Percentiles rank a stretch among this genome's conserved stretches.
phyloP scores from a whole-genome alignment of 2,329 filamentous ascomycete species.

The Cladosporium sp. region DNA sequence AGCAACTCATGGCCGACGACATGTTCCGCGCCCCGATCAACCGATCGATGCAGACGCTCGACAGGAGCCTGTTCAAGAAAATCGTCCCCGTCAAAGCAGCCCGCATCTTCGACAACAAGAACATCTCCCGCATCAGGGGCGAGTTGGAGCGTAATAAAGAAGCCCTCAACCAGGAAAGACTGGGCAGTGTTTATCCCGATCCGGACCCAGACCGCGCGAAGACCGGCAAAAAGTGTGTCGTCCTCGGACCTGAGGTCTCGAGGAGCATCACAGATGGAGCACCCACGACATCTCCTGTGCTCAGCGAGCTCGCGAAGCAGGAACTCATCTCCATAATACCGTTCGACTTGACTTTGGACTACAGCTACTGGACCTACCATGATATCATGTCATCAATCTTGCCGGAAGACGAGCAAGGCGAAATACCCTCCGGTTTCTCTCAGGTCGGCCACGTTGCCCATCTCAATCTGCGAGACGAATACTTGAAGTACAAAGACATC shows the following conservation, averaged over 20 bases:
- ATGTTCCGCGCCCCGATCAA: slow-evolving; percentile 79
- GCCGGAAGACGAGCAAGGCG: slow-evolving; percentile 72
- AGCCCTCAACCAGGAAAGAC: slow-evolving; percentile 59
- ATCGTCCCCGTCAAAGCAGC: slow-evolving; percentile 74
- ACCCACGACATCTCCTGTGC: slow-evolving; percentile 47
- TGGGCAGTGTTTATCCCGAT: slow-evolving; percentile 61
- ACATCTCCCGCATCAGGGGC: slow-evolving; percentile 69
- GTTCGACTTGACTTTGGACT: slow-evolving; percentile 72
- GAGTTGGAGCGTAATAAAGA: slow-evolving; percentile 63
- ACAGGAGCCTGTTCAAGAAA: slow-evolving; percentile 78
- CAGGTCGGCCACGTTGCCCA: slow-evolving; percentile 90
- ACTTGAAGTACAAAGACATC: slow-evolving; percentile 78
- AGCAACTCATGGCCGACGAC: slow-evolving; percentile 26
- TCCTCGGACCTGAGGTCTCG: slow-evolving; percentile 42
- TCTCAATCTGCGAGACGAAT: slow-evolving; percentile 80
- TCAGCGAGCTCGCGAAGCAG: slow-evolving; percentile 64
- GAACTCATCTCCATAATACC: slow-evolving; percentile 69
- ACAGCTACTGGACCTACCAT: slow-evolving; percentile 81
- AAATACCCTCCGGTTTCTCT: slow-evolving; percentile 82
- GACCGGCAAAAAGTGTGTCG: slow-evolving; percentile 41
- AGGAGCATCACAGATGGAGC: slow-evolving; percentile 38
- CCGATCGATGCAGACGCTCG: slow-evolving; percentile 73
- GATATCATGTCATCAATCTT: slow-evolving; percentile 81
- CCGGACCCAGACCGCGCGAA: slow-evolving; percentile 53
- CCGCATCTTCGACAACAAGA: slow-evolving; percentile 67